These are phyloP conservation scores for Epichloe elymi DNA, from an alignment of 2,329 filamentous ascomycete genomes.

Conservation along the genomic window DNA sequence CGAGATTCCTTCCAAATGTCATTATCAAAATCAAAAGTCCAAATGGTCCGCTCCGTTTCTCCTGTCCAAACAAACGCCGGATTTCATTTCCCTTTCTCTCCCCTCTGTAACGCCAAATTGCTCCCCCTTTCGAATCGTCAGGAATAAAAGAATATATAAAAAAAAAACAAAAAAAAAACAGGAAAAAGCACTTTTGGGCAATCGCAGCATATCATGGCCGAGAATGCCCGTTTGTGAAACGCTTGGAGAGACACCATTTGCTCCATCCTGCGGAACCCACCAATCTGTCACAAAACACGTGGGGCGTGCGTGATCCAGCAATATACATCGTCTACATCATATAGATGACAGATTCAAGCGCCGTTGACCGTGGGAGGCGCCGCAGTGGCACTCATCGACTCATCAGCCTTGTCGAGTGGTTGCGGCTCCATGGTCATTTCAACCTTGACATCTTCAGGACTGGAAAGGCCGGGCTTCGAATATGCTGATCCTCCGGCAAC, in stretches of 20 bases:
- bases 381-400: constrained; percentile 8
- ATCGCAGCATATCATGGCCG: background rate
- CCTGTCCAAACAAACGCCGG: constrained; percentile 3
- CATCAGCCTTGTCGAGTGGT: constrained; percentile 16
- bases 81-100: background rate
- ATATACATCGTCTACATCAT: constrained; percentile 2
- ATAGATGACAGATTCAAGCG: constrained; percentile 12
- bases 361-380: constrained; percentile 12
- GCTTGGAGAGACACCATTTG: background rate
- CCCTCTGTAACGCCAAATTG: background rate
- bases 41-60: background rate
- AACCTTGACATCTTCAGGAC: constrained; percentile 23
- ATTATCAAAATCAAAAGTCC: background rate
- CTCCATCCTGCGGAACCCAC: background rate
- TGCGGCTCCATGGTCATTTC: constrained; percentile 21
- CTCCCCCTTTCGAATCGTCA: background rate
- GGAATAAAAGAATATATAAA: background rate
- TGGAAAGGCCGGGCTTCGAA: constrained; percentile 22
- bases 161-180: background rate
- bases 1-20: background rate
- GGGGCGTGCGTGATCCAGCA: background rate
- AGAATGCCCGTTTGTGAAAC: too few relatives aligned
- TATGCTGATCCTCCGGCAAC: constrained; percentile 14
- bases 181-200: background rate
- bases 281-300: background rate